These are phyloP conservation scores for Aspergillus viridinutans DNA, from an alignment of 2,329 filamentous ascomycete species.

Conservation along the genomic window DNA sequence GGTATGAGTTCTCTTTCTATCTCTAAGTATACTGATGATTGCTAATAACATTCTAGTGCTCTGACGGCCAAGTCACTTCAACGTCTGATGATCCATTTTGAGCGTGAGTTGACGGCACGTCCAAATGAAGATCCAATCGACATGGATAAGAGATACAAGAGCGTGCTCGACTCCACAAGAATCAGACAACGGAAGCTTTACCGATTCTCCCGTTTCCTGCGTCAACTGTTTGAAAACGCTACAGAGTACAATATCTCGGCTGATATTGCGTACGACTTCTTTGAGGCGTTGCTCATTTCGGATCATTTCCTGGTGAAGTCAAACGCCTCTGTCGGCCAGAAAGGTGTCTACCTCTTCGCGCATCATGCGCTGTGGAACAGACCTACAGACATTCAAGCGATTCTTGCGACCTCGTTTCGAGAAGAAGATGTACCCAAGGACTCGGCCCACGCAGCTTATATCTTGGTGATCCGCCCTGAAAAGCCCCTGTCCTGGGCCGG, in stretches of 20 bases:
- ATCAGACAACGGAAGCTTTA: conserved; percentile 95
- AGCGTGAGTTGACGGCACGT: conserved; percentile 79
- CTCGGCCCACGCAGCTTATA: conserved; percentile 68
- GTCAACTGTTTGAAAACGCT: conserved; percentile 91
- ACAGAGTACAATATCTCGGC: conserved; percentile 84
- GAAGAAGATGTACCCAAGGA: conserved; percentile 68
- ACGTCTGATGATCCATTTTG: conserved; percentile 84
- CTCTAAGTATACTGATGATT: background rate
- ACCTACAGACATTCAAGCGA: conserved; percentile 75
- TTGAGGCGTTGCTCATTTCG: conserved; percentile 73
- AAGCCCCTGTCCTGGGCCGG: conserved; percentile 77
- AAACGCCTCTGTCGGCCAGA: conserved; percentile 60
- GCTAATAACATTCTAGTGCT: conserved; percentile 48
- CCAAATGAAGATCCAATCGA: conserved; percentile 78
- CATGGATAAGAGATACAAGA: conserved; percentile 97
- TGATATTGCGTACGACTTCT: conserved; percentile 68
- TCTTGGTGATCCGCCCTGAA: conserved; percentile 81
- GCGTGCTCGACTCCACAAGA: conserved; percentile 89
- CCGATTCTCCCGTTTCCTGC: conserved; percentile 85
- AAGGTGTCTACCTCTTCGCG: conserved; percentile 77
- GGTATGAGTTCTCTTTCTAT: conserved; percentile 36
- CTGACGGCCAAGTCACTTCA: conserved; percentile 89
- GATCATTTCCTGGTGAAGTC: conserved; percentile 85
- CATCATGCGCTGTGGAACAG: conserved; percentile 73
- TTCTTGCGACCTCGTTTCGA: conserved; percentile 75